Conservation (phyloP, 1,284 basidiomycete genomes). For the Fomitiporia mediterranea region DNA sequence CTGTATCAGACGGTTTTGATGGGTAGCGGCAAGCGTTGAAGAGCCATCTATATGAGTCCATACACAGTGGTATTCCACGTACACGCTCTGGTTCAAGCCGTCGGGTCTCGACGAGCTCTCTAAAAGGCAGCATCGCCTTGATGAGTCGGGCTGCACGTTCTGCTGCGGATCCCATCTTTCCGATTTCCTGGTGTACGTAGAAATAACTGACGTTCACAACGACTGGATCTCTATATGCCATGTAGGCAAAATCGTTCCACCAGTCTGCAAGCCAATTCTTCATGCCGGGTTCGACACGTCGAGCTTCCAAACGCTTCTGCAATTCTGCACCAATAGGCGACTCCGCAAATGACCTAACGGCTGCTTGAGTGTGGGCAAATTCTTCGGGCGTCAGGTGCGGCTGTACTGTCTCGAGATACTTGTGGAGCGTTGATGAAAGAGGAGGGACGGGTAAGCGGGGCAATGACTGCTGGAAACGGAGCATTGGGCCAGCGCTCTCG, state of each 20-base stretch:
- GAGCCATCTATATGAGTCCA: constrained; percentile 95
- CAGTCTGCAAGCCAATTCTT: constrained; percentile 92
- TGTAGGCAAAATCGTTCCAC: constrained; percentile 95
- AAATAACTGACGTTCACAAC: constrained; percentile 96
- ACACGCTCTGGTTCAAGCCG: constrained; percentile 89
- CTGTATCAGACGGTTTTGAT: constrained; percentile 77
- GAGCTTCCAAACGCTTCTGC: constrained; percentile 75
- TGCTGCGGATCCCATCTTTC: constrained; percentile 49
- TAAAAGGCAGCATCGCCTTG: constrained; percentile 81
- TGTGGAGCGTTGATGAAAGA: constrained; percentile 73
- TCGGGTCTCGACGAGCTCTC: constrained; percentile 77
- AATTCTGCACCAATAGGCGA: constrained; percentile 71
- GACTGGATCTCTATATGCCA: constrained; percentile 84
- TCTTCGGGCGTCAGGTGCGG: constrained; percentile 69
- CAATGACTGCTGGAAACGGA: constrained; percentile 75
- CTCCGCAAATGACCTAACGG: constrained; percentile 66
- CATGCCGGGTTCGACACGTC: constrained; percentile 56
- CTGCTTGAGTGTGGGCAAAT: constrained; percentile 53
- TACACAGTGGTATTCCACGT: constrained; percentile 80
- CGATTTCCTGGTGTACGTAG: constrained; percentile 77
- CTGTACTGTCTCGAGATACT: constrained; percentile 81
- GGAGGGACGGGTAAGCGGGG: constrained; percentile 83
- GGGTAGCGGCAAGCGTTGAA: constrained; percentile 93
- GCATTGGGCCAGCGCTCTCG: constrained; percentile 60
- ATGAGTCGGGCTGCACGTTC: constrained; percentile 75